Evolutionary conservation across 495 filamentous ascomycete genomes (phyloP).

Genomic region (Penicillium samsonianum): DNA sequence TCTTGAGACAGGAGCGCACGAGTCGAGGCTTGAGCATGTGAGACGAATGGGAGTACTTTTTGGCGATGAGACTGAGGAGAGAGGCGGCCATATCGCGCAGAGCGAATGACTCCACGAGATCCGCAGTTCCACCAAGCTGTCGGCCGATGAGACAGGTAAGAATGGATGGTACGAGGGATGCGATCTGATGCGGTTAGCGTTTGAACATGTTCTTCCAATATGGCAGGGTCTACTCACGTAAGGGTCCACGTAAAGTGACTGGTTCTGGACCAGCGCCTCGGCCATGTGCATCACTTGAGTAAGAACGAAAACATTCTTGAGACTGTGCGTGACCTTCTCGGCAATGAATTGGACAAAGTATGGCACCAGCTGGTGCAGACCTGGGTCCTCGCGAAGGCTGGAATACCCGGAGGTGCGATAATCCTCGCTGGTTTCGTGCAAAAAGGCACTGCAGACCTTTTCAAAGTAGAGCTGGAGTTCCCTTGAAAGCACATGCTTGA

Average conservation of each 20-base stretch:
- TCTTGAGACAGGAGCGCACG: slow-evolving; percentile 86
- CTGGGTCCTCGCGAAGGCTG: slow-evolving; percentile 80
- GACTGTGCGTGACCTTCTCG: slow-evolving; percentile 88
- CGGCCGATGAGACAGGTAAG: slow-evolving; percentile 89
- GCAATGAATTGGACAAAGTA: slow-evolving; percentile 95
- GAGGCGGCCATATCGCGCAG: slow-evolving; percentile 84
- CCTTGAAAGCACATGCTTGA: slow-evolving; percentile 93
- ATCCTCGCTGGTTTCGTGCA: slow-evolving; percentile 81
- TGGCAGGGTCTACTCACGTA: slow-evolving; percentile 60
- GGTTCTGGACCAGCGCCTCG: slow-evolving; percentile 78
- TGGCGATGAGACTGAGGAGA: slow-evolving; percentile 69
- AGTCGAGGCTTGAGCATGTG: slow-evolving; percentile 80
- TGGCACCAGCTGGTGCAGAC: slow-evolving; percentile 89
- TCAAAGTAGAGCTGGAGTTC: slow-evolving; percentile 97
- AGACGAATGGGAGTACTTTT: slow-evolving; percentile 72
- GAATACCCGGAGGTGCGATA: slow-evolving; percentile 83
- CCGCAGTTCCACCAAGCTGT: slow-evolving; percentile 63
- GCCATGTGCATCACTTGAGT: slow-evolving; percentile 89
- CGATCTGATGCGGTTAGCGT: slow-evolving; percentile 44
- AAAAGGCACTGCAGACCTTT: slow-evolving; percentile 80
- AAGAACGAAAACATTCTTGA: slow-evolving; percentile 82
- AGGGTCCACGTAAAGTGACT: slow-evolving; percentile 79
- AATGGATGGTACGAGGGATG: slow-evolving; percentile 82
- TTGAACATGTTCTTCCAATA: background rate
- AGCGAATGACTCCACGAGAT: slow-evolving; percentile 65